Evolutionary conservation across 1,284 basidiomycete species (phyloP), one percentile per base, ranked within the genome.

Genomic region (Malassezia arunalokei): DNA sequence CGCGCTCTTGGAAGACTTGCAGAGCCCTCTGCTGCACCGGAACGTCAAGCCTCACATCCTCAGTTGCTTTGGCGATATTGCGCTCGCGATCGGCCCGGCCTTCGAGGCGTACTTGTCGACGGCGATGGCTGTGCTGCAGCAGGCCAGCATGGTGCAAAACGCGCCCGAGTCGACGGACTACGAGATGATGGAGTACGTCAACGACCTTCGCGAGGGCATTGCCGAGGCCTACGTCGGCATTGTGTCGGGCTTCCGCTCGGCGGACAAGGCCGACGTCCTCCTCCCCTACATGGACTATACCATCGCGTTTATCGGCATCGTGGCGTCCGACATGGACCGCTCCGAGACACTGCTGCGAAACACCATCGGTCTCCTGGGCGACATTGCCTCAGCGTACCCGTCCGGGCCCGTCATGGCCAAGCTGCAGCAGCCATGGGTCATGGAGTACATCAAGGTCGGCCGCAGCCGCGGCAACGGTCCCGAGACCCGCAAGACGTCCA

Each of bases 191-290:
- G 92, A 99, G 64, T 98, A 98, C 73, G 87, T 95, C 54, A 81
- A 82, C 57, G 81, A 82, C 48, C 80, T 99, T 57, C 83, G 92
- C 37, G 92, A 98, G 73, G 88, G 89, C 40, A 95, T 99, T 61
- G 78, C 95, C 38, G 94, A 98, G 74, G 91, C 92, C 3, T 96
- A 95, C 70, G 91, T 87, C 8, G 91, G 94, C 43, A 86, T 96
- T 59, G 83, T 95, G 54, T 85, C 87, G 42, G 90, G 87, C 6
- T 78, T 95, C 71, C 89, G 91, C 76, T 81, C 82, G 59, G 85
- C 84, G 5, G 81, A 84, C 35, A 84, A 87, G 75, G 83, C 79
- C 41, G 67, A 77, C 8, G 66, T 86, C 29, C 79, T 96, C 51
- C 77, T 88, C 30, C 81, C 84, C 11, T 83, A 91, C 69, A 81